phyloP scores from a whole-genome alignment of 306 rosid species.

The barrel medic (Medicago truncatula) region MtrunA17r5.0-ANR NC_053044.1:51699001-51699500 shows the following conservation, averaged over 20 bases:
- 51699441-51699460: background rate
- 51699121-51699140: no score
- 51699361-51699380: background rate
- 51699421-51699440: background rate
- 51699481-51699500: background rate
- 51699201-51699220: background rate
- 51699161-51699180: background rate
- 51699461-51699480: background rate
- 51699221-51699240: background rate
- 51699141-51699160: no score
- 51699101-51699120: no score
- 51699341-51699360: background rate
- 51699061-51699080: background rate
- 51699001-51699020: background rate
- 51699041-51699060: background rate
- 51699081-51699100: no score
- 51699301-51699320: background rate
- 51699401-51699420: background rate
- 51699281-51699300: conserved; percentile 68
- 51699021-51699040: background rate
- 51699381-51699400: background rate
- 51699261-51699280: conserved; percentile 43
- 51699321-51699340: background rate
- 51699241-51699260: conserved; percentile 53
- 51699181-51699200: background rate